Percentiles rank a stretch among this genome's conserved stretches.
phyloP scores from a whole-genome alignment of 805 yeast species.

The Debaryomyces prosopidis region DNA sequence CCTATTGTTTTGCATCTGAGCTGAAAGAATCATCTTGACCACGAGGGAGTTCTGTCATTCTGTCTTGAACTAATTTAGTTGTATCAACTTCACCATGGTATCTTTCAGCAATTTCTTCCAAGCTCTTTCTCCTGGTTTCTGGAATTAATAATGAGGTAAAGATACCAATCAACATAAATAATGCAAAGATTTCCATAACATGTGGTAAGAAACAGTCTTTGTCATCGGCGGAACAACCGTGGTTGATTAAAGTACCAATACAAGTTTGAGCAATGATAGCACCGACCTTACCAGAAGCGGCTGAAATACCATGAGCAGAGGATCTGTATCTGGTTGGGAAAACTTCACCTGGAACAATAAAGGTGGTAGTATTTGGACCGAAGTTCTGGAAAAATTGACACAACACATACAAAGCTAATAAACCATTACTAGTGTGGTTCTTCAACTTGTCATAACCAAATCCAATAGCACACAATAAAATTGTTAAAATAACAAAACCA shows the following conservation, averaged over 20 bases:
- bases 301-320: constrained; percentile 92
- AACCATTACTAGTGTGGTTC: constrained; percentile 50
- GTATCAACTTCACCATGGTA: constrained; percentile 75
- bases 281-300: constrained; percentile 90
- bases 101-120: constrained; percentile 79
- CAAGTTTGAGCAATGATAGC: constrained; percentile 90
- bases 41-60: constrained; percentile 21
- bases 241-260: constrained; percentile 80
- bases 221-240: constrained; percentile 64
- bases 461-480: constrained; percentile 76
- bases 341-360: constrained; percentile 87
- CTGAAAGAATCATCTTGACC: constrained; percentile 36
- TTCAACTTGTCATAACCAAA: constrained; percentile 72
- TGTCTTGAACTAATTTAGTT: constrained; percentile 40
- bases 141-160: constrained; percentile 69
- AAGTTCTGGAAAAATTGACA: constrained; percentile 88
- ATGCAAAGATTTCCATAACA: constrained; percentile 90
- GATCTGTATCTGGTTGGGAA: constrained; percentile 96
- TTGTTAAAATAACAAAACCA: constrained; percentile 74
- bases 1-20: constrained; percentile 31
- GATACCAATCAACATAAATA: constrained; percentile 85
- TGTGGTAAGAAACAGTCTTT: constrained; percentile 82
- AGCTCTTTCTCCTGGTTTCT: constrained; percentile 89
- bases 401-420: constrained; percentile 74
- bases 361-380: constrained; percentile 92